These are phyloP conservation scores for Leccinum solheimii DNA, from an alignment of 1,284 basidiomycete genomes.

Conservation along the genomic window DNA sequence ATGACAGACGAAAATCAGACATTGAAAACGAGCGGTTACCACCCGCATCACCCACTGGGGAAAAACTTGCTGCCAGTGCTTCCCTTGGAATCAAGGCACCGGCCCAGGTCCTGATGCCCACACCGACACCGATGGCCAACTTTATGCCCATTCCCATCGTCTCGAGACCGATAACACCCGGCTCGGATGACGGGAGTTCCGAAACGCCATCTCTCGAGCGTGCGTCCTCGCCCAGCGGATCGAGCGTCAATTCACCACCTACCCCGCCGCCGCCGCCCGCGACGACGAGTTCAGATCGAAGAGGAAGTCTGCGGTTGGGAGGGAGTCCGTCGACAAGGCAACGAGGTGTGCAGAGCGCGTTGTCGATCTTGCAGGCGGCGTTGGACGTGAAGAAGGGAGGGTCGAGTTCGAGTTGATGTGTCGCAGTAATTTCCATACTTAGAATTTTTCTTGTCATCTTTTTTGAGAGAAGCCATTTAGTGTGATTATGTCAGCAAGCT, in stretches of 20 bases:
- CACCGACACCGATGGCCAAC: not conserved
- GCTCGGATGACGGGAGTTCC: constrained; percentile 34
- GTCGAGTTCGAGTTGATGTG: not conserved
- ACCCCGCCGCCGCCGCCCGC: constrained; percentile 39
- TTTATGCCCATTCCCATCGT: constrained; percentile 51
- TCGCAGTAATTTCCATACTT: not conserved
- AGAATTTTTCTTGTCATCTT: not conserved
- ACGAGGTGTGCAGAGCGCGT: constrained; percentile 91
- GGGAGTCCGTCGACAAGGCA: constrained; percentile 90
- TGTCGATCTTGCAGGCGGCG: constrained; percentile 88
- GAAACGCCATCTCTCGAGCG: constrained; percentile 35
- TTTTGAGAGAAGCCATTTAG: too few relatives aligned
- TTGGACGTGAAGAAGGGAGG: constrained; percentile 67
- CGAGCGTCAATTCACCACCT: constrained; percentile 36
- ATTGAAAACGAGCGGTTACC: constrained; percentile 98
- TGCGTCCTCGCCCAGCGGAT: constrained; percentile 30
- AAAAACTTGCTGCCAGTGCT: not conserved
- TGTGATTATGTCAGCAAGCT: not conserved
- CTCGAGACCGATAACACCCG: constrained; percentile 73
- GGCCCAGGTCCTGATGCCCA: constrained; percentile 27
- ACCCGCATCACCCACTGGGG: constrained; percentile 56
- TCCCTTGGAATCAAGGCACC: constrained; percentile 8
- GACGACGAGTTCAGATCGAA: constrained; percentile 75
- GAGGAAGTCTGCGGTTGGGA: constrained; percentile 87
- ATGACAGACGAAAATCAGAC: constrained; percentile 85